phyloP scores from a whole-genome alignment of 331 rosid species.

The Acacia pycnantha region DNA sequence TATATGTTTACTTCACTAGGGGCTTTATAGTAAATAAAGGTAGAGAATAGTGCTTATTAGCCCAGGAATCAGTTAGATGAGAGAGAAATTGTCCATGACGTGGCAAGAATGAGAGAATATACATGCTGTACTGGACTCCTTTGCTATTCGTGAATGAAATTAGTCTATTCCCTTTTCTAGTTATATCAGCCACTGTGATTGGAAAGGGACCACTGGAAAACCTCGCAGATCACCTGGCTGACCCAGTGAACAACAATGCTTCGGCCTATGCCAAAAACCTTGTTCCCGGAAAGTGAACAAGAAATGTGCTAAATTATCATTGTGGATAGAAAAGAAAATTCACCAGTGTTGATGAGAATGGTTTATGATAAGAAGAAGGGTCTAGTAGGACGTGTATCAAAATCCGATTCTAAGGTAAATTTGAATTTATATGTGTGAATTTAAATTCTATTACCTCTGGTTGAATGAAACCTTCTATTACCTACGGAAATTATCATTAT shows the following conservation, averaged over 20 bases:
- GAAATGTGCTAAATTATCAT: not conserved
- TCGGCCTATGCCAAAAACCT: constrained; percentile 88
- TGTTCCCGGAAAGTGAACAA: constrained; percentile 80
- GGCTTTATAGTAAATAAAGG: too few species aligned
- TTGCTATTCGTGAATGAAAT: too few species aligned
- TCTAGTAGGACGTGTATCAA: not conserved
- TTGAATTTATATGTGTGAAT: not conserved
- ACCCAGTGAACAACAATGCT: constrained; percentile 89
- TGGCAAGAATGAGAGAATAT: too few species aligned
- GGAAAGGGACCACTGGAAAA: constrained; percentile 86
- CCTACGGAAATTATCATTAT: too few species aligned
- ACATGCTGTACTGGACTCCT: too few species aligned
- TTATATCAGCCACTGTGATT: constrained; percentile 78
- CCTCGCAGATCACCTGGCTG: constrained; percentile 84
- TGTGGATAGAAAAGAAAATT: not conserved
- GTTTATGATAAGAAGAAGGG: not conserved
- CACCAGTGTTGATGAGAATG: not conserved
- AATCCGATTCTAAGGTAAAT: not conserved
- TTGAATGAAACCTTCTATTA: not conserved
- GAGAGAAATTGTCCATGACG: too few species aligned
- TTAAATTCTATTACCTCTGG: not conserved
- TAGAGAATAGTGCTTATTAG: too few species aligned
- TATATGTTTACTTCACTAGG: too few species aligned
- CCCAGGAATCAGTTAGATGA: too few species aligned
- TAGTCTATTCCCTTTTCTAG: too few species aligned